These are phyloP conservation scores for Spiraea crenata DNA, from an alignment of 331 rosid genomes.

Conservation along the genomic window DNA sequence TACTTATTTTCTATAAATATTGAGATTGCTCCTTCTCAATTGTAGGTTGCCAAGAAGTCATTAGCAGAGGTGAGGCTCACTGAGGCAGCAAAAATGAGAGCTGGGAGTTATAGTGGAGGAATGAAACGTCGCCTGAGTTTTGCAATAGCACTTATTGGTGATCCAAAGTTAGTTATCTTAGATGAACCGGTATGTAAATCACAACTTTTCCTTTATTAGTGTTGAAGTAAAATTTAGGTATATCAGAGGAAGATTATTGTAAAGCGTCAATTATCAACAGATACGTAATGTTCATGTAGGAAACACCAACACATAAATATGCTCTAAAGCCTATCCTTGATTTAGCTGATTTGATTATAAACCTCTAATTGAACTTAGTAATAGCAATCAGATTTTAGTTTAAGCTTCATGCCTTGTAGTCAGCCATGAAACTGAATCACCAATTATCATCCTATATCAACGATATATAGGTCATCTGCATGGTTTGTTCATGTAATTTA, in stretches of 20 bases:
- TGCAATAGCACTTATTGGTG: slow-evolving; percentile 92
- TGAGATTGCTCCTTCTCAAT: slow-evolving; percentile 18
- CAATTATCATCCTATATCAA: background rate
- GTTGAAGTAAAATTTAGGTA: background rate
- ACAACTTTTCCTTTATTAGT: slow-evolving; percentile 2
- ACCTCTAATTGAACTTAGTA: background rate
- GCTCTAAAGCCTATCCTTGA: background rate
- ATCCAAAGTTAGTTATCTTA: slow-evolving; percentile 84
- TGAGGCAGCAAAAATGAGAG: slow-evolving; percentile 66
- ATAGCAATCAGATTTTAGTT: background rate
- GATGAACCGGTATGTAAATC: slow-evolving; percentile 81
- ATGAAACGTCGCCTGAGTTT: slow-evolving; percentile 95
- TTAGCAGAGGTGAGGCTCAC: slow-evolving; percentile 79
- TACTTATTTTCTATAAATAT: background rate
- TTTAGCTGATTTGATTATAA: background rate
- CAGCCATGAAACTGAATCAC: background rate
- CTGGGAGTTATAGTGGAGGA: slow-evolving; percentile 98
- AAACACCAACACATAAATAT: background rate
- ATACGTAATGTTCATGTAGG: background rate
- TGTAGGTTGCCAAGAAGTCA: slow-evolving; percentile 58
- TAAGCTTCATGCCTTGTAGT: background rate
- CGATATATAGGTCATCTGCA: slow-evolving; percentile 10
- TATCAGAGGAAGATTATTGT: background rate
- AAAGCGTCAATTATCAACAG: background rate
- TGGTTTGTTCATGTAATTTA: slow-evolving; percentile 17